Evolutionary conservation across 2,329 filamentous ascomycete genomes (phyloP), one percentile per base, ranked within the genome.

Genomic region (Cercospora sojina): DNA sequence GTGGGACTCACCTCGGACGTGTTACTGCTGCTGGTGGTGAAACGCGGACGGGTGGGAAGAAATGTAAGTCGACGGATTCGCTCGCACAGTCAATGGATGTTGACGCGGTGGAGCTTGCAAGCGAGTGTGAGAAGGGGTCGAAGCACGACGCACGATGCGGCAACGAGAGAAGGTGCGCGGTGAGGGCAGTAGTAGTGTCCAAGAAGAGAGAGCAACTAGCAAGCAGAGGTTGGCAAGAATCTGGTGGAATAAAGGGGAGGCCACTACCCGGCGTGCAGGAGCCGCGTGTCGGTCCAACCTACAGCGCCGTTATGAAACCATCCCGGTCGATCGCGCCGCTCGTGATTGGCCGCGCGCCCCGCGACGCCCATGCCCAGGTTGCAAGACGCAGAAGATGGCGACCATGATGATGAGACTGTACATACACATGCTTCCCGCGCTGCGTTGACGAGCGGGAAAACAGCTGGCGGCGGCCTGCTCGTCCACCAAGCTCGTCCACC

Each of bases 111-210:
- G 57, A 58, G 63, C 32, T 27, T n/a, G 57, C 41, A 55, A 60
- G 63, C 63, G 56, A 65, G 63, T 43, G 63, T 59, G 61, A 51
- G 62, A 67, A 59, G 51, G 25, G 25, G 60, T 56, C 41, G 47
- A 64, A 29, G 43, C 59, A 61, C 60, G 51, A 60, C 65, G 41
- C 56, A 64, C 51, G 51, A 55, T 55, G 51, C 23, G 51, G 29
- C 59, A 62, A 57, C 65, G 65, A 67, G 65, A 61, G 65, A 64
- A 67, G 65, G 65, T 61, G 65, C 65, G 56, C 56, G 65, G 51
- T 43, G 49, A 20, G 23, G 23, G 43, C 13, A 32, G 51, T 35
- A 43, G 59, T 58, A 38, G 57, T 51, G 47, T 27, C 62, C 51
- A 53, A 31, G 18, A 35, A 31, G 64, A 29, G 23, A 25, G 56